Evolutionary conservation across 345 rosid species (phyloP).

Genomic region (Lepidium aucheri): DNA sequence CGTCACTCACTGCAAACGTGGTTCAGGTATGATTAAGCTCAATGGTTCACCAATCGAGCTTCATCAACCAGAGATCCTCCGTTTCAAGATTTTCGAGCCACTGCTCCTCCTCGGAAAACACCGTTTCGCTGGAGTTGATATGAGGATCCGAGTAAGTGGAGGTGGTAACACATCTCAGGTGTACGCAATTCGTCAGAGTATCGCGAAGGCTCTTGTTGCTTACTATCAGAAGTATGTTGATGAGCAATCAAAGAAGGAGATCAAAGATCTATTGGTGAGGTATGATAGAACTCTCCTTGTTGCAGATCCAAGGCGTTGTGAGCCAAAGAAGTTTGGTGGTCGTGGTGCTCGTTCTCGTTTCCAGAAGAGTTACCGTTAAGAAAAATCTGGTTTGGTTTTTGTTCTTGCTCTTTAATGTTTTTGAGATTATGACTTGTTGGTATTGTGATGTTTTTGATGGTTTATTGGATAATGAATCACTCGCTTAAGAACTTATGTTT

Average conservation of each 20-base stretch:
- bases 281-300: slow-evolving; percentile 81
- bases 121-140: slow-evolving; percentile 76
- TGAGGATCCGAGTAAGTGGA: slow-evolving; percentile 77
- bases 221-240: slow-evolving; percentile 80
- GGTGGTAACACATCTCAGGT: slow-evolving; percentile 92
- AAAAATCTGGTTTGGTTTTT: not conserved
- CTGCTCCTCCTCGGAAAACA: slow-evolving; percentile 64
- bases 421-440: not conserved
- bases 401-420: not conserved
- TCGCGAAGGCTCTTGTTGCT: slow-evolving; percentile 84
- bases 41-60: slow-evolving; percentile 82
- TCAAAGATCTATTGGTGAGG: slow-evolving; percentile 67
- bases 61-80: slow-evolving; percentile 76
- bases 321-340: slow-evolving; percentile 95
- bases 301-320: slow-evolving; percentile 83
- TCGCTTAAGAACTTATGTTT: not conserved
- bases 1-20: slow-evolving; percentile 73
- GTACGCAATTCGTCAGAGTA: slow-evolving; percentile 86
- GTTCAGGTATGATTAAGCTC: slow-evolving; percentile 65
- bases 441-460: not conserved
- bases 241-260: slow-evolving; percentile 87
- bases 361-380: slow-evolving; percentile 93
- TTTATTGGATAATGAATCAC: not conserved
- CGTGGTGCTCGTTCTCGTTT: slow-evolving; percentile 85
- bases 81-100: slow-evolving; percentile 74